A percentile compares a stretch with the other conserved stretches of the same genome.
phyloP scores from a whole-genome alignment of 2,329 filamentous ascomycete species.

The Seiridium cupressi region DNA sequence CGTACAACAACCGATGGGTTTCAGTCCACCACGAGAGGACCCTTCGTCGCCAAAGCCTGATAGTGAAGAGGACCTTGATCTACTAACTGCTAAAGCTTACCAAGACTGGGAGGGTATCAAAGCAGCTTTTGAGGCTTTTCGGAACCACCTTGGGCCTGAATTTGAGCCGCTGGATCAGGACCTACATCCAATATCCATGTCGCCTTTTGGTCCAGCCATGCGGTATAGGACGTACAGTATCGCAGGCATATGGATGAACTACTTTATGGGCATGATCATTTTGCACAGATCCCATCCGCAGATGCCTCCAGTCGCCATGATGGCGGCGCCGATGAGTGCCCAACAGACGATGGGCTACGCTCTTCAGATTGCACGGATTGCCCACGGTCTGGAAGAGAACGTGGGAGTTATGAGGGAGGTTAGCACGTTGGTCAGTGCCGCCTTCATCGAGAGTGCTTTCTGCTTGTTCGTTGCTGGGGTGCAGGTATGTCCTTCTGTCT shows the following conservation, averaged over 20 bases:
- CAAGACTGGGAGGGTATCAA: constrained; percentile 77
- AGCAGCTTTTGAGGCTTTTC: constrained; percentile 67
- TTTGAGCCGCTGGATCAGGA: constrained; percentile 76
- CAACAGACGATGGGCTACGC: constrained; percentile 69
- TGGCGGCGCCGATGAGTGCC: constrained; percentile 78
- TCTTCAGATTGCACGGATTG: constrained; percentile 75
- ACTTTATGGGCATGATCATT: constrained; percentile 80
- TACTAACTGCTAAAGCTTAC: constrained; percentile 66
- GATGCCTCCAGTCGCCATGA: constrained; percentile 89
- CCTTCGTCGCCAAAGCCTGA: constrained; percentile 39
- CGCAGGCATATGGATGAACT: constrained; percentile 82
- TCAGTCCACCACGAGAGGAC: constrained; percentile 46
- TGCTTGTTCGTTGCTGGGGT: constrained; percentile 85
- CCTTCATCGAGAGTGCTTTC: constrained; percentile 79
- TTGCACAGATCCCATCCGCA: constrained; percentile 79
- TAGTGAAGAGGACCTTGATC: constrained; percentile 58
- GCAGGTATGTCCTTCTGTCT: constrained; percentile 44
- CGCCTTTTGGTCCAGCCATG: constrained; percentile 79
- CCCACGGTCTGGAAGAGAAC: constrained; percentile 66
- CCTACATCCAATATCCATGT: constrained; percentile 56
- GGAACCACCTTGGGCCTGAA: constrained; percentile 64
- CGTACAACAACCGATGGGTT: constrained; percentile 51
- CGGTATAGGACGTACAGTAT: constrained; percentile 87
- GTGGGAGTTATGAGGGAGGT: constrained; percentile 54
- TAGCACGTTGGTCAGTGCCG: constrained; percentile 75